These are phyloP conservation scores for Colletotrichum siamense DNA, from an alignment of 2,329 filamentous ascomycete species.

Conservation along the genomic window DNA sequence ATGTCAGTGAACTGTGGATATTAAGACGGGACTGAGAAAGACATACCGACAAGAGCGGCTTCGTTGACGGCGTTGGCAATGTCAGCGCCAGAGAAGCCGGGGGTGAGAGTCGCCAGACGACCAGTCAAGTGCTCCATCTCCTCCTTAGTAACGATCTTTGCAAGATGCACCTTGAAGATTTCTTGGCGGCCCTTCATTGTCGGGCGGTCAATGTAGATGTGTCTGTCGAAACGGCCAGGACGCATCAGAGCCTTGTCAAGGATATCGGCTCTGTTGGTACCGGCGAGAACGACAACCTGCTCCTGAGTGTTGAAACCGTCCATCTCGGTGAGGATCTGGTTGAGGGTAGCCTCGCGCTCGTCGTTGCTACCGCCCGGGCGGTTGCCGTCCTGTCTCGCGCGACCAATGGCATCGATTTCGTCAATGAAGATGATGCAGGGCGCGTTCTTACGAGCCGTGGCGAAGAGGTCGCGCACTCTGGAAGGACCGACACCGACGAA, in stretches of 20 bases:
- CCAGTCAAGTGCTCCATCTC: conserved; percentile 88
- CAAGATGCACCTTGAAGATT: conserved; percentile 93
- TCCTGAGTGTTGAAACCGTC: conserved; percentile 98
- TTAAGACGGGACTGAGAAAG: not conserved
- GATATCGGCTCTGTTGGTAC: conserved; percentile 94
- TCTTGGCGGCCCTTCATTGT: conserved; percentile 97
- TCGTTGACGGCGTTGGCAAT: conserved; percentile 99
- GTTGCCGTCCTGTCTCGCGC: conserved; percentile 82
- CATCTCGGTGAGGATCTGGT: conserved; percentile 99
- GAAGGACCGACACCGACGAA: conserved; percentile 98
- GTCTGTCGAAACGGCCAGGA: conserved; percentile 94
- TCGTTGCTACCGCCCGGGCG: conserved; percentile 78
- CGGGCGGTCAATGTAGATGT: conserved; percentile 92
- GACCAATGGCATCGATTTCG: conserved; percentile 97
- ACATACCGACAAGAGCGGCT: conserved; percentile 90
- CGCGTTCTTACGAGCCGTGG: conserved; percentile 92
- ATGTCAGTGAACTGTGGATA: conserved; percentile 41
- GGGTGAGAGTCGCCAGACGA: conserved; percentile 88
- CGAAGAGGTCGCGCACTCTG: conserved; percentile 91
- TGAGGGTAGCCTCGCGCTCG: conserved; percentile 94
- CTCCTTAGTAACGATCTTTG: conserved; percentile 93
- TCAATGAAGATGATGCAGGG: conserved; percentile 99
- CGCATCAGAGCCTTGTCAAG: conserved; percentile 93
- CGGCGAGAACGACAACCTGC: conserved; percentile 94
- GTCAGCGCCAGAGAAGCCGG: conserved; percentile 95